These are phyloP conservation scores for Inga laurina DNA, from an alignment of 306 rosid species.

Conservation along the genomic window DNA sequence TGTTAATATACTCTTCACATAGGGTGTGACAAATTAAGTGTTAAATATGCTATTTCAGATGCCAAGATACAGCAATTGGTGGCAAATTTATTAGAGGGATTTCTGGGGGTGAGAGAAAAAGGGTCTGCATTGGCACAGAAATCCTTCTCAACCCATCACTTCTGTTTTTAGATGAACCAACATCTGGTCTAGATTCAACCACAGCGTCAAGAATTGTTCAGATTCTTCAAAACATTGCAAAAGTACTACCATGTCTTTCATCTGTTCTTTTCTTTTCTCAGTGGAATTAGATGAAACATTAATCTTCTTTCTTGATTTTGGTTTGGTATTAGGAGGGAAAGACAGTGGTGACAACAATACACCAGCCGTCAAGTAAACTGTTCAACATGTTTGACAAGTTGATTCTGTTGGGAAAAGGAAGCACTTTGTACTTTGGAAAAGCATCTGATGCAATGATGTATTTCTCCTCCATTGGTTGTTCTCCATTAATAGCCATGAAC, in stretches of 20 bases:
- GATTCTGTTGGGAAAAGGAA: slow-evolving; percentile 18
- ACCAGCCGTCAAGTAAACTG: slow-evolving; percentile 15
- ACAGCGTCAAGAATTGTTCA: slow-evolving; percentile 9
- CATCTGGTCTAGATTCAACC: slow-evolving; percentile 22
- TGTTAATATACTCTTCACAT: neutral
- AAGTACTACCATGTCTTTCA: neutral
- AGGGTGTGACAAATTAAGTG: neutral
- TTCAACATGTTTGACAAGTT: slow-evolving; percentile 19
- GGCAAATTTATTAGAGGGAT: slow-evolving; percentile 12
- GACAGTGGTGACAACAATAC: slow-evolving; percentile 17
- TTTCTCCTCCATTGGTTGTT: slow-evolving; percentile 21
- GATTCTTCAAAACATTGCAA: slow-evolving; percentile 4
- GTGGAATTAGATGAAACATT: neutral
- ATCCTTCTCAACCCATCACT: slow-evolving; percentile 19
- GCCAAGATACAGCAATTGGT: slow-evolving; percentile 13
- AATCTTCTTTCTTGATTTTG: neutral
- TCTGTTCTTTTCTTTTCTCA: neutral
- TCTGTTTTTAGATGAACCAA: slow-evolving; percentile 12
- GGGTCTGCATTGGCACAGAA: slow-evolving; percentile 17
- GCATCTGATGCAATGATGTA: slow-evolving; percentile 26
- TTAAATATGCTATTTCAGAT: neutral
- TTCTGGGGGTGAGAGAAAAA: slow-evolving; percentile 20
- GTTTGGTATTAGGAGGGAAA: slow-evolving; percentile 3
- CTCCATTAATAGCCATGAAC: slow-evolving; percentile 19
- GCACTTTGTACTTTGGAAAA: slow-evolving; percentile 18